Evolutionary conservation across 2,329 filamentous ascomycete genomes (phyloP).

Genomic region (Venturia effusa): DNA sequence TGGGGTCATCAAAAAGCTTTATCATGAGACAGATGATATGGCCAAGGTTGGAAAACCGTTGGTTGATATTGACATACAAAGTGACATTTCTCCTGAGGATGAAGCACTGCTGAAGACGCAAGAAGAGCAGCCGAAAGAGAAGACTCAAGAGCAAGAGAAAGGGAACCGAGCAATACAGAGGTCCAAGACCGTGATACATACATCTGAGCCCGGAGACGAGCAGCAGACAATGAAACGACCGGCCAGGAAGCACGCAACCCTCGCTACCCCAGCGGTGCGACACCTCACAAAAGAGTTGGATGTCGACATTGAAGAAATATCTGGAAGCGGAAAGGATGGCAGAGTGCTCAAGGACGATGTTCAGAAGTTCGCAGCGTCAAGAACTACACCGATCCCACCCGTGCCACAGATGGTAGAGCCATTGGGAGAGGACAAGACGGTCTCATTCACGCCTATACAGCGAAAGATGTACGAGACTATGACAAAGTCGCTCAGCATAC

Average conservation of each 20-base stretch:
- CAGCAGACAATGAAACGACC: conserved; percentile 6
- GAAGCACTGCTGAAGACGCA: conserved; percentile 25
- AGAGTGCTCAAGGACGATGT: conserved; percentile 91
- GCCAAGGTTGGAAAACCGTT: conserved; percentile 84
- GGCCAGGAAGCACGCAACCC: conserved; percentile 55
- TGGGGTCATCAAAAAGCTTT: conserved; percentile 88
- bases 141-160: neutral
- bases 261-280: conserved; percentile 87
- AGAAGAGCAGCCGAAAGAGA: neutral
- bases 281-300: conserved; percentile 73
- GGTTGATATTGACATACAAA: conserved; percentile 88
- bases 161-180: neutral
- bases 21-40: conserved; percentile 95
- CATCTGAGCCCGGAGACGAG: neutral
- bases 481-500: conserved; percentile 83
- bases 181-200: neutral
- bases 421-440: conserved; percentile 49
- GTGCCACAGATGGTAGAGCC: conserved; percentile 23
- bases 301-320: conserved; percentile 66
- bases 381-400: conserved; percentile 26
- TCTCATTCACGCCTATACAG: conserved; percentile 68
- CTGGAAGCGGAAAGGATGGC: conserved; percentile 82
- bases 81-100: conserved; percentile 57
- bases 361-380: conserved; percentile 48
- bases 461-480: conserved; percentile 95